Base-by-base conservation (phyloP, 2,329 filamentous ascomycete genomes). In the Ceratocystis alfenasii region DNA sequence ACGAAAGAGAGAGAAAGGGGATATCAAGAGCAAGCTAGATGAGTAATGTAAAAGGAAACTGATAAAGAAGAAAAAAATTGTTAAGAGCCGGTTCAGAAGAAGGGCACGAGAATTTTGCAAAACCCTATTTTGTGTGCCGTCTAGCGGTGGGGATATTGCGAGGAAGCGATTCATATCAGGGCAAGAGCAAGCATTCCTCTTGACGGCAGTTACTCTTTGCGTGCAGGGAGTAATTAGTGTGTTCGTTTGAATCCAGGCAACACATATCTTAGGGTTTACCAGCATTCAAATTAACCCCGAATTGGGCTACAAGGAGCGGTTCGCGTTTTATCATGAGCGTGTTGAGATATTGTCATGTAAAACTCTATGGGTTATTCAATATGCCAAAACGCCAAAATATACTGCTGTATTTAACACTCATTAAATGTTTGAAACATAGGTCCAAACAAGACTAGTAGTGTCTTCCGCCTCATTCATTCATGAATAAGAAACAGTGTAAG, bases 51-150 rank as follows among this genome's bases (percentile, higher is more conserved):
- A 55, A 50, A 41, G 33, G 30, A 55, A 25, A 20, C 10, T n/a
- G 48, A 28, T 22, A 17, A 28, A 28, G 48, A 33, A 59, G 6
- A 59, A 59, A 59, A 59, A 59, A 59, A 59, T 59, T 12, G 57
- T 25, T 1, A 60, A 28, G 15, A 7, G n/a, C 5, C 1, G 17
- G 7, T 2, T n/a, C 17, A 20, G 5, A 60, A 10, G 20, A 4
- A 53, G 57, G 44, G 48, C 36, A 28, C 22, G 48, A 20, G 33
- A 64, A 41, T 41, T 57, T 57, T 36, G 22, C 5, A 45, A 44
- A 64, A n/a, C 22, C 44, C 10, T 44, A 44, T 10, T 50, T 44
- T 64, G 25, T 59, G 48, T 25, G 48, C 6, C 48, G 17, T 25
- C 1, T 25, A 28, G 10, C 3, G 28, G 4, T 41, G 10, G 36